phyloP scores from a whole-genome alignment of 208 protist species.

The Leishmania tarentolae region DNA sequence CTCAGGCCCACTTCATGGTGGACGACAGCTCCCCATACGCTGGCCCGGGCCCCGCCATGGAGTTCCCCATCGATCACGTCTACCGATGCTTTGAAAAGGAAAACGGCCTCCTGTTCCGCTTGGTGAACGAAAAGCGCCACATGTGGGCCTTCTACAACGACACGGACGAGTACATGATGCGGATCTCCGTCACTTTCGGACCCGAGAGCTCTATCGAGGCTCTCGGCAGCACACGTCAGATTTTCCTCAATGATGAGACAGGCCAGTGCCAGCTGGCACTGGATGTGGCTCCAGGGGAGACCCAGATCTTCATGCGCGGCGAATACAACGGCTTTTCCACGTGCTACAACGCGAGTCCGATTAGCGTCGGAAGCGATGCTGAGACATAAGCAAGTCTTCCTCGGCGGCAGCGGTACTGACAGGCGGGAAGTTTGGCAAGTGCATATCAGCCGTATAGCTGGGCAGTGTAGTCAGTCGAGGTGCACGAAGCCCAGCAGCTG shows the following conservation, averaged over 20 bases:
- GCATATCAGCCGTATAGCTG: constrained; percentile 2
- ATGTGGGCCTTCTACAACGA: constrained; percentile 88
- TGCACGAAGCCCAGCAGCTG: neutral
- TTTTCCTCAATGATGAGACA: constrained; percentile 40
- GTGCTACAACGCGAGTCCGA: constrained; percentile 45
- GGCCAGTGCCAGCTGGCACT: constrained; percentile 52
- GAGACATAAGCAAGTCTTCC: neutral
- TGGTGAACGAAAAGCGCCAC: constrained; percentile 55
- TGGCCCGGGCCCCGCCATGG: constrained; percentile 40
- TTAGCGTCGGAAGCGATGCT: neutral
- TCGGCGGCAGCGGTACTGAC: neutral
- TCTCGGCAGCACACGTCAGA: constrained; percentile 42
- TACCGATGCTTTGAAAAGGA: constrained; percentile 71
- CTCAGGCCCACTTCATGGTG: constrained; percentile 19
- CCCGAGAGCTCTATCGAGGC: constrained; percentile 54
- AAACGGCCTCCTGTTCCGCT: constrained; percentile 77
- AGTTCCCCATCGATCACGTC: constrained; percentile 48
- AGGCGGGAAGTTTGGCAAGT: neutral
- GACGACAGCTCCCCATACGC: constrained; percentile 18
- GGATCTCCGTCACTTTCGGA: constrained; percentile 61
- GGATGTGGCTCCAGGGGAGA: constrained; percentile 53
- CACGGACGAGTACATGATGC: constrained; percentile 64
- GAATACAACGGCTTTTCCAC: constrained; percentile 73
- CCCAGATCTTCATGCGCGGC: constrained; percentile 71
- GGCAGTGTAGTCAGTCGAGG: constrained; percentile 1